Base-by-base conservation (phyloP, 2,329 filamentous ascomycete species). In the Aspergillus sp. region DNA sequence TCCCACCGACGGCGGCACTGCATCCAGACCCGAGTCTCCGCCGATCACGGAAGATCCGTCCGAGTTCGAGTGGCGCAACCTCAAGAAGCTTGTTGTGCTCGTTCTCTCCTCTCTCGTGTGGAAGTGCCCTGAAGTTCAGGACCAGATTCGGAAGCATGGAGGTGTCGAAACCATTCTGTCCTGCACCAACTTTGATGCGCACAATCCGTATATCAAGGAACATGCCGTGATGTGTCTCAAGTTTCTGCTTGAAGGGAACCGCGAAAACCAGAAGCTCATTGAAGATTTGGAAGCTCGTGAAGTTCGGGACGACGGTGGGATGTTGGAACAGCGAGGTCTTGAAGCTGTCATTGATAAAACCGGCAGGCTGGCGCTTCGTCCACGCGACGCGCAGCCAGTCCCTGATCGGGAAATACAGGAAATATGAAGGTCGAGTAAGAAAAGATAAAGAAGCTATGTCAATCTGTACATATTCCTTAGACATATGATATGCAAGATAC, bases 151-250 rank as follows among this genome's bases (percentile, higher is more conserved):
- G 44, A 84, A 87, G 48, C 85, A 93, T 66, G 90, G 91, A 62
- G 93, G 93, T 42, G 89, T 98, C 43, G 90, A 96, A 64, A 88
- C 90, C 0, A 83, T 98, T 18, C 83, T 97, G 15, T 92, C 92
- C 68, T 96, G 92, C 74, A 97, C 92, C 66, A 85, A 87, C 32
- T 95, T 95, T 70, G 93, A 98, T 70, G 91, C 93, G 65, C 87
- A 96, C 75, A 97, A 97, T 69, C 91, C 92, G 0, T 97, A 93
- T 70, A 93, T 96, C 62, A 91, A 93, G 67, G 93, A 98, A 73
- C 90, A 93, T 62, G 90, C 91, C 3, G 91, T 93, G 49, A 87
- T 96, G 71, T 93, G 90, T 64, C 81, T 96, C n/a, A 93, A 93
- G 70, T 96, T 85, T 65, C 68, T 84, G 18, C 75, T 85, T 6